Evolutionary conservation across 2,329 filamentous ascomycete species (phyloP), one percentile per base, ranked within the genome.

Genomic region (Acrocalymma vagum): DNA sequence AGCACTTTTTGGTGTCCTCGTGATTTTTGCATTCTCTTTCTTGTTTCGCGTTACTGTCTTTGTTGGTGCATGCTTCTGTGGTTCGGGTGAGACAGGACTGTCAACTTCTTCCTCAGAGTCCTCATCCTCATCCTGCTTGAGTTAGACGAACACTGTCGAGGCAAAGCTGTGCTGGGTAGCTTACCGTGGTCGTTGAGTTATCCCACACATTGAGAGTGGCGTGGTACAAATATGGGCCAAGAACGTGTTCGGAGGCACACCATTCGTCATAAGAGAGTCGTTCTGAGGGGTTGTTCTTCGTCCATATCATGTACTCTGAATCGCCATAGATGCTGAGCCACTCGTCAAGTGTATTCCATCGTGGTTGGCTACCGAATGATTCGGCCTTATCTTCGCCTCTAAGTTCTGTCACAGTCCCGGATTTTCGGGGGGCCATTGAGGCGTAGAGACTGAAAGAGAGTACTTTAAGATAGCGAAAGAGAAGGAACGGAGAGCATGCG

Each of bases 251-350:
- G 14, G 59, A 63, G 32, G 43, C 38, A 20, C 55, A 48, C 65
- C 65, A 69, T 11, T 54, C 58, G 13, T 66, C 60, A 43, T 67
- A 67, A 20, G 54, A 51, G 35, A 64, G 47, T 16, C 54, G 39
- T 37, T 58, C 44, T 21, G 47, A 41, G 14, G 56, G 51, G 42
- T 53, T 44, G 25, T 53, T 52, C 23, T 50, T 50, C 35, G 50
- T 53, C 45, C 63, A 69, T 11, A 42, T 33, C 16, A 48, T 49
- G 46, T 59, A 68, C 36, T 67, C 61, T 7, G 34, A 39, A 18
- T 45, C 29, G 18, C 62, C 62, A 45, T 58, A 45, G 10, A 42
- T 42, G 9, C 48, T 40, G 6, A 59, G 44, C 57, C 60, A 66
- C 21, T n/a, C n/a, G n/a, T n/a, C n/a, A n/a, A n/a, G n/a, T 27